phyloP scores from a whole-genome alignment of 768 basidiomycete genomes.

The Lactarius quietus region DNA sequence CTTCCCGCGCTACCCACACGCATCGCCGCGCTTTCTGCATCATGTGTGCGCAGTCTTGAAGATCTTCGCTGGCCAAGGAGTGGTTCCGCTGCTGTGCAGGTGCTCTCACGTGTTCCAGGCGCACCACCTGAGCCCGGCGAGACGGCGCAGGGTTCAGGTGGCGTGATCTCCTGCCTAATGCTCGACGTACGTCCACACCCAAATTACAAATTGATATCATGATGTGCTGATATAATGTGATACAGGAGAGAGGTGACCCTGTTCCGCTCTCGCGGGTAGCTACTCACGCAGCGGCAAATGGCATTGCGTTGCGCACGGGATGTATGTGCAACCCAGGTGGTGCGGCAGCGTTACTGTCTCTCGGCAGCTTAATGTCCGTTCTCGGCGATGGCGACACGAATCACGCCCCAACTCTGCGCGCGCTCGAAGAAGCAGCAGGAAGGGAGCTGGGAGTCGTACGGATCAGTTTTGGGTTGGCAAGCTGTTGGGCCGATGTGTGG shows the following conservation, averaged over 20 bases:
- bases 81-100: conserved; percentile 57
- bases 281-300: conserved; percentile 53
- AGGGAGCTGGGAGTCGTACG: conserved; percentile 71
- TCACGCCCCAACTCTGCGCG: conserved; percentile 36
- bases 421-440: conserved; percentile 59
- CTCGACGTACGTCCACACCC: conserved; percentile 16
- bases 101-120: conserved; percentile 59
- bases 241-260: conserved; percentile 17
- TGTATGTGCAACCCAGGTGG: conserved; percentile 90
- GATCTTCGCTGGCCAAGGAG: conserved; percentile 54
- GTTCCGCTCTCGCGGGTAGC: conserved; percentile 44
- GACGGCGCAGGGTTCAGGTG: conserved; percentile 19
- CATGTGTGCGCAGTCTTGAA: conserved; percentile 53
- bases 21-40: conserved; percentile 63
- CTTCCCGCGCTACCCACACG: conserved; percentile 76
- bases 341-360: conserved; percentile 65
- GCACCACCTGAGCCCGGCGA: conserved; percentile 14
- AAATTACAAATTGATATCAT: too few species aligned
- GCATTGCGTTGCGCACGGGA: conserved; percentile 73
- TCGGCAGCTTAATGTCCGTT: conserved; percentile 59
- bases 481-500: conserved; percentile 68
- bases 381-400: conserved; percentile 54
- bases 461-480: conserved; percentile 76
- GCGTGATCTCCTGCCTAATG: conserved; percentile 20
- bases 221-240: background rate